Evolutionary conservation across 352 stramenopile genomes (phyloP).

Genomic region (Globisporangium canariense): DNA sequence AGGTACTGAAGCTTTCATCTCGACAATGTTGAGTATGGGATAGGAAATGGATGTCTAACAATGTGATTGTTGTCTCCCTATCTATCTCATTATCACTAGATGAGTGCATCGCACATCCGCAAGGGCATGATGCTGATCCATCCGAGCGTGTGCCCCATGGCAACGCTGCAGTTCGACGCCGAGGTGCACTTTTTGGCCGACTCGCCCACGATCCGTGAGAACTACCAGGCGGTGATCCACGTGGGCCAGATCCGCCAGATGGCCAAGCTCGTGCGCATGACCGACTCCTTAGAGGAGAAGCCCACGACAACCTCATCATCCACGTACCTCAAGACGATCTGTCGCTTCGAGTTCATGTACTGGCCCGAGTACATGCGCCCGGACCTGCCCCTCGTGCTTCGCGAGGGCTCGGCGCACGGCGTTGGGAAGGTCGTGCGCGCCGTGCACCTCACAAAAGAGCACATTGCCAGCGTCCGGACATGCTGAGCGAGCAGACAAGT

Average conservation of each 20-base stretch:
- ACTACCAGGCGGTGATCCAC: conserved; percentile 82
- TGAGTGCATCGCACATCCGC: conserved; percentile 40
- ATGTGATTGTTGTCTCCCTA: not conserved
- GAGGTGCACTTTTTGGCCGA: conserved; percentile 25
- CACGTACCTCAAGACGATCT: conserved; percentile 38
- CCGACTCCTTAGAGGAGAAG: conserved; percentile 5
- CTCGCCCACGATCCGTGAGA: conserved; percentile 52
- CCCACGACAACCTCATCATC: conserved; percentile 7
- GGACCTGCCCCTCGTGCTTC: conserved; percentile 70
- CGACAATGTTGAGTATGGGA: not conserved
- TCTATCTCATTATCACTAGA: not conserved
- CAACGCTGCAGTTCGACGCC: conserved; percentile 15
- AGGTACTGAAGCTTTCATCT: conserved; percentile 23
- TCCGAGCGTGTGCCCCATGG: conserved; percentile 16
- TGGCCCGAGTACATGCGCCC: conserved; percentile 82
- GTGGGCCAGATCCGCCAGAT: conserved; percentile 77
- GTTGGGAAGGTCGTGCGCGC: conserved; percentile 66
- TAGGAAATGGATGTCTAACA: not conserved
- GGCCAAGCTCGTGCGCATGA: conserved; percentile 68
- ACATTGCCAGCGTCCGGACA: conserved; percentile 41
- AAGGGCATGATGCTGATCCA: conserved; percentile 20
- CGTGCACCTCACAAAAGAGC: conserved; percentile 45
- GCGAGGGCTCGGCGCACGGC: conserved; percentile 59
- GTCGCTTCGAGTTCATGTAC: conserved; percentile 86
- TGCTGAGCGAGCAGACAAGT: conserved; percentile 24